These are phyloP conservation scores for Deuterostichococcus epilithicus DNA, from an alignment of 139 green algal genomes.

Conservation along the genomic window DNA sequence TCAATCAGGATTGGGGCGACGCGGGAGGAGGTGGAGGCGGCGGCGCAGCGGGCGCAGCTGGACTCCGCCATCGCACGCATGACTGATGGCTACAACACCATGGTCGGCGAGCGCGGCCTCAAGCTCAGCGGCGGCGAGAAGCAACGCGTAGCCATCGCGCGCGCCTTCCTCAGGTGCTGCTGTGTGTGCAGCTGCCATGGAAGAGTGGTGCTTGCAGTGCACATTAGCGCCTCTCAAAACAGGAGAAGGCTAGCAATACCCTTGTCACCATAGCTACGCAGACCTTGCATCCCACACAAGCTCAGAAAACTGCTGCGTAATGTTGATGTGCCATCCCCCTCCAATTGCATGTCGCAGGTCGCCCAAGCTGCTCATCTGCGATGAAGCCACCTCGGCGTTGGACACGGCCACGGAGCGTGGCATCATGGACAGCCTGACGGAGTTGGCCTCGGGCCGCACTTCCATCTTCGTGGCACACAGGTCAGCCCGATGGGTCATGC, in stretches of 20 bases:
- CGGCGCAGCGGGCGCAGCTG: constrained; percentile 44
- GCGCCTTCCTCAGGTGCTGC: constrained; percentile 64
- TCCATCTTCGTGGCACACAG: constrained; percentile 93
- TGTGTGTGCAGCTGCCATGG: too few relatives aligned
- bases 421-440: constrained; percentile 68
- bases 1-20: constrained; percentile 61
- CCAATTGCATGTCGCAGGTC: constrained; percentile 20
- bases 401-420: constrained; percentile 79
- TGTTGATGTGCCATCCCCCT: background rate
- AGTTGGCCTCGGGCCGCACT: constrained; percentile 62
- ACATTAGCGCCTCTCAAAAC: too few relatives aligned
- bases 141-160: constrained; percentile 92
- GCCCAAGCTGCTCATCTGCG: constrained; percentile 80
- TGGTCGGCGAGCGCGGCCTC: constrained; percentile 80
- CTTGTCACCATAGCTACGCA: too few relatives aligned
- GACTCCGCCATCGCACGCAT: constrained; percentile 53
- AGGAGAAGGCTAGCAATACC: too few relatives aligned
- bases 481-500: too few relatives aligned
- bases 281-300: too few relatives aligned
- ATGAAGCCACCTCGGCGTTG: constrained; percentile 83
- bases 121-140: constrained; percentile 93
- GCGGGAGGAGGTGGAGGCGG: constrained; percentile 57
- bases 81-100: constrained; percentile 62
- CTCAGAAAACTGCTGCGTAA: too few relatives aligned
- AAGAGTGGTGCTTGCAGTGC: too few relatives aligned